Evolutionary conservation across 2,329 filamentous ascomycete species (phyloP).

Genomic region (Stylonectria norvegica): DNA sequence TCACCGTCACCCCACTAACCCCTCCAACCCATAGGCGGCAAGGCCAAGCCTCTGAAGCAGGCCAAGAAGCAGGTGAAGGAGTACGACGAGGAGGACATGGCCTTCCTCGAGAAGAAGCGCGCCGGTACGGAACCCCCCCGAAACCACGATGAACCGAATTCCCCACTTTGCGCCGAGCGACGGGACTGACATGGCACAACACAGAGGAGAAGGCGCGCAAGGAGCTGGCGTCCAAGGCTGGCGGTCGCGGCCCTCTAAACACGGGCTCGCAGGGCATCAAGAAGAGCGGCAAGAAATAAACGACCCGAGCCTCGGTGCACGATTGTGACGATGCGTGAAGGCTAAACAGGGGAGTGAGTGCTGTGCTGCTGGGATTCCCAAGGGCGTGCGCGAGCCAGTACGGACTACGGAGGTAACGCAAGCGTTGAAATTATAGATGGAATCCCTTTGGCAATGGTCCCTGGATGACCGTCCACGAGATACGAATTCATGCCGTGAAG

Average conservation of each 20-base stretch:
- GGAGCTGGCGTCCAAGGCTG: slow-evolving; percentile 75
- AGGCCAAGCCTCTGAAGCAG: slow-evolving; percentile 81
- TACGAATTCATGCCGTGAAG: slow-evolving; percentile 26
- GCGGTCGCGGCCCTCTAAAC: slow-evolving; percentile 82
- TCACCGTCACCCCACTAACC: slow-evolving; percentile 14
- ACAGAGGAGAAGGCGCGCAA: slow-evolving; percentile 81
- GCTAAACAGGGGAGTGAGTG: slow-evolving; percentile 1
- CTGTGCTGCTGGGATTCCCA: slow-evolving; percentile 10
- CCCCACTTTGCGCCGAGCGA: not conserved
- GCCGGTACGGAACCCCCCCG: slow-evolving; percentile 62
- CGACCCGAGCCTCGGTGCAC: not conserved
- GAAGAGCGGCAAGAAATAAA: slow-evolving; percentile 96
- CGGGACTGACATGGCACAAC: slow-evolving; percentile 16
- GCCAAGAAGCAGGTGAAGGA: slow-evolving; percentile 83
- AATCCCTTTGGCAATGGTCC: not conserved
- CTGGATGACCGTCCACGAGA: slow-evolving; percentile 24
- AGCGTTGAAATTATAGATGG: not conserved
- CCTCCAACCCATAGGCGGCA: slow-evolving; percentile 59
- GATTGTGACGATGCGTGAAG: not conserved
- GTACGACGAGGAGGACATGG: slow-evolving; percentile 81
- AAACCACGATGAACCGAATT: too few relatives aligned
- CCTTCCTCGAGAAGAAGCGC: slow-evolving; percentile 77
- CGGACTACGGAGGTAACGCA: not conserved
- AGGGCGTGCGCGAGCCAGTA: slow-evolving; percentile 6
- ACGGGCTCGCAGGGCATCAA: slow-evolving; percentile 87